Evolutionary conservation across 495 filamentous ascomycete genomes (phyloP), one percentile per base, ranked within the genome.

Genomic region (Lasiosphaeria miniovina): DNA sequence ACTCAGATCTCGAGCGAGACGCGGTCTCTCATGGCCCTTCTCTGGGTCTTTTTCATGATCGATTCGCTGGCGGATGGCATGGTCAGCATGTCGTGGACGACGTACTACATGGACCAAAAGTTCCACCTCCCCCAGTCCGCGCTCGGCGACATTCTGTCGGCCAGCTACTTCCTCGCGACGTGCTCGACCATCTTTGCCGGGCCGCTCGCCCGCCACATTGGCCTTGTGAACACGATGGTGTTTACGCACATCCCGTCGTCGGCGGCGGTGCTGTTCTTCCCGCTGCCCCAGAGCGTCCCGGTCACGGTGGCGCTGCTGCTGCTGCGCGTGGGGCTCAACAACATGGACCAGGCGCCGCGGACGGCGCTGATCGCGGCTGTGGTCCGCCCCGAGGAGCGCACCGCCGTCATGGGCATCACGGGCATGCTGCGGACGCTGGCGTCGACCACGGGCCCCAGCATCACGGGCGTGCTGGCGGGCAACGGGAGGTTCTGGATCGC

Each of bases 261-360:
- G 49, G 61, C 73, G 0, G 75, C 75, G 31, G 75, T 77, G 3
- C 52, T 75, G 24, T 59, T 79, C 10, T 71, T 79, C 31, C 75
- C 73, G 0, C 32, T 71, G 8, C 67, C 77, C 6, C 56, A 65
- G 48, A 67, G 60, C 6, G 41, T 88, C 0, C 73, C 74, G 3
- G 59, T 89, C 3, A 80, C 86, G 0, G 74, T 87, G 54, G 82
- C 77, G 4, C 80, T 92, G 49, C 73, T 91, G 12, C 74, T 93
- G 17, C 68, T 91, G 14, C 84, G 91, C 40, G 80, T 88, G 0
- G 66, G 73, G 8, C 61, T 79, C 7, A 78, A 79, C 64, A 71
- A 73, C 49, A 96, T 95, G 91, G 91, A 96, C 68, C 85, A 89
- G 63, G 90, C 87, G 0, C 91, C 91, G 0, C 84, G 91, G 1